These are phyloP conservation scores for Aspergillus pseudoterreus DNA, from an alignment of 2,329 filamentous ascomycete genomes.

Conservation along the genomic window DNA sequence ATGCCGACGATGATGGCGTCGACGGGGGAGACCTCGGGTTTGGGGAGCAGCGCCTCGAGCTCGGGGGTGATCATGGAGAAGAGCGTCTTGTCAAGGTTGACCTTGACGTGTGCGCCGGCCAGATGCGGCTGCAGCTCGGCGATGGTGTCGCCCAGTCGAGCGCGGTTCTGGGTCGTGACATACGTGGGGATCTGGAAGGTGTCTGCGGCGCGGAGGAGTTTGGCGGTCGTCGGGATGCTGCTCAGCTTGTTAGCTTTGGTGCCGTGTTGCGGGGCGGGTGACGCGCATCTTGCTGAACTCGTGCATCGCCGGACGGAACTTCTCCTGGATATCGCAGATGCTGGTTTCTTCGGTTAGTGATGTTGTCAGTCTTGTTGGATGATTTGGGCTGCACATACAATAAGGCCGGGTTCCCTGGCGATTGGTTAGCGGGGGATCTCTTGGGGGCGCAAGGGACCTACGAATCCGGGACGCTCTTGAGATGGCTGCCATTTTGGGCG, in stretches of 20 bases:
- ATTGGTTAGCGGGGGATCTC: slow-evolving; percentile 9
- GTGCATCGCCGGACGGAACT: slow-evolving; percentile 78
- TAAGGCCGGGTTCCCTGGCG: slow-evolving; percentile 43
- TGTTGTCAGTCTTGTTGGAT: background rate
- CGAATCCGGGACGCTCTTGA: slow-evolving; percentile 24
- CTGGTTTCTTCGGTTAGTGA: slow-evolving; percentile 43
- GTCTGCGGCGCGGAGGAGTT: slow-evolving; percentile 60
- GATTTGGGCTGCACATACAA: slow-evolving; percentile 34
- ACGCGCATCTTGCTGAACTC: slow-evolving; percentile 77
- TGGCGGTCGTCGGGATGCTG: slow-evolving; percentile 64
- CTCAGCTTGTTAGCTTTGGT: background rate
- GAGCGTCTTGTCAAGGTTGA: slow-evolving; percentile 74
- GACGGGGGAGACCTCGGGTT: slow-evolving; percentile 34
- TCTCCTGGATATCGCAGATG: slow-evolving; percentile 92
- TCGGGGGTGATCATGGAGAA: slow-evolving; percentile 84
- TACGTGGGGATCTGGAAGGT: slow-evolving; percentile 66
- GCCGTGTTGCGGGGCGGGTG: background rate
- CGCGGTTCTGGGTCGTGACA: slow-evolving; percentile 78
- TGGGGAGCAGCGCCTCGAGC: slow-evolving; percentile 45
- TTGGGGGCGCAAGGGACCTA: slow-evolving; percentile 12
- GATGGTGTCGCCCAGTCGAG: slow-evolving; percentile 76
- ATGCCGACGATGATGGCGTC: slow-evolving; percentile 82
- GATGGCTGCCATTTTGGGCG: slow-evolving; percentile 15
- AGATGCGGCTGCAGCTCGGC: slow-evolving; percentile 61
- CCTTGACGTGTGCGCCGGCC: slow-evolving; percentile 44